Evolutionary conservation across 31 red algal species (phyloP), one percentile per base, ranked within the genome.

Genomic region (Odonthalia washingtoniensis): DNA sequence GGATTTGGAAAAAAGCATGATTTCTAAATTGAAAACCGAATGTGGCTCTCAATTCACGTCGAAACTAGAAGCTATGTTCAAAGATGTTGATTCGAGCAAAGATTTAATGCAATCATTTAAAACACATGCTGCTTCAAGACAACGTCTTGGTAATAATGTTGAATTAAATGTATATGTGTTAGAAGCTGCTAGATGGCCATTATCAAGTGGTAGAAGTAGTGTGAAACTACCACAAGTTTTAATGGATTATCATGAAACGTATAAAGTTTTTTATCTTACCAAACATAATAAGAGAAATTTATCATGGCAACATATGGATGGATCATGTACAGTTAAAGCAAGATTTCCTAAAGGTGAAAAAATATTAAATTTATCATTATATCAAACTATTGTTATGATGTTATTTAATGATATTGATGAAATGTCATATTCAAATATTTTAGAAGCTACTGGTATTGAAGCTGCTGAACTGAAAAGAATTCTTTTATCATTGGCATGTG

Each of bases 11-110:
- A 95, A 94, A 82, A 82, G 79, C 53, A 95, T 99, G 95, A 95
- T 99, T 82, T 97, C 95, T 1, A 92, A 91, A 75, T 79, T 99
- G 66, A 97, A 96, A 40, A 74, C 94, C 36, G 98, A 99, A 77
- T 99, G 98, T 75, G 98, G 98, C n/a, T 82, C 95, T 0, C 82
- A 88, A 26, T 99, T 95, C 79, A 96, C 94, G 1, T 94, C 87
- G 18, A 97, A 99, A 65, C 72, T 99, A 35, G 98, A 95, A 61
- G 95, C 89, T 35, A 99, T 99, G 98, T 97, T 99, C 74, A 73
- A 85, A 36, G 98, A 99, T 74, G 89, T 99, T 26, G 98, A 99
- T 65, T 75, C 94, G 24, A 95, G 88, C 41, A 86, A 88, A 57
- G 98, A 99, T 43, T 86, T 95, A 37, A 88, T 97, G 85, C 86